Evolutionary conservation across 495 filamentous ascomycete species (phyloP).

Genomic region (Chaetomidium leptoderma): DNA sequence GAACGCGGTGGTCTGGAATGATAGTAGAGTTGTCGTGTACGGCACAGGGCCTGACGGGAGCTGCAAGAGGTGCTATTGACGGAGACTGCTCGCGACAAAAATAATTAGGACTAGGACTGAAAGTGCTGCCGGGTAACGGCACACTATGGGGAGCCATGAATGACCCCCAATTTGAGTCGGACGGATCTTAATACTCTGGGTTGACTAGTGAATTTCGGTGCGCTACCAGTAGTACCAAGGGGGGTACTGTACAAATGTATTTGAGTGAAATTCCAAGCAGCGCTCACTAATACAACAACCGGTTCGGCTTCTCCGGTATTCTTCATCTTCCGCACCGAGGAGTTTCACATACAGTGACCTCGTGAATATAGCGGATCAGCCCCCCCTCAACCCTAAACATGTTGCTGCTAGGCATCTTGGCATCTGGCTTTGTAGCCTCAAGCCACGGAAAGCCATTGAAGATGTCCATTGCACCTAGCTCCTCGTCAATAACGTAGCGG

Average conservation of each 20-base stretch:
- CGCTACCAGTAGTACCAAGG: too few relatives aligned
- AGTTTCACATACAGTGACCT: constrained; percentile 23
- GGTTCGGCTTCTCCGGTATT: background rate
- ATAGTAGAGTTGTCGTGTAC: constrained; percentile 36
- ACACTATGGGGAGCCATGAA: too few relatives aligned
- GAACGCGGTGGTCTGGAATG: constrained; percentile 28
- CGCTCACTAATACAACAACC: too few relatives aligned
- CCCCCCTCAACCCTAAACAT: constrained; percentile 35
- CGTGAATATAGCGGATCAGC: constrained; percentile 38
- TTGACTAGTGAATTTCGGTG: too few relatives aligned
- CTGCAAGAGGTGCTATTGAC: constrained; percentile 13
- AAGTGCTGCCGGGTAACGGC: too few relatives aligned
- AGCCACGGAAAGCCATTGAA: constrained; percentile 38
- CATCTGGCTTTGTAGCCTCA: constrained; percentile 24
- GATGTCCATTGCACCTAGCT: constrained; percentile 34
- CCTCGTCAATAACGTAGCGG: constrained; percentile 38
- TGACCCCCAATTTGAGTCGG: too few relatives aligned
- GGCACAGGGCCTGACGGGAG: constrained; percentile 11
- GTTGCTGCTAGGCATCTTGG: constrained; percentile 27
- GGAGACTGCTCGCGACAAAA: too few relatives aligned
- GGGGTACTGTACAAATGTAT: too few relatives aligned
- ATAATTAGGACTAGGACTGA: too few relatives aligned
- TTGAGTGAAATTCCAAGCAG: too few relatives aligned
- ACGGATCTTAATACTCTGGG: too few relatives aligned
- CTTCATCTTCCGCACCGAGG: constrained; percentile 15